These are phyloP conservation scores for Triticum timopheevii DNA, from an alignment of 176 grass and related monocot genomes.

Conservation along the genomic window DNA sequence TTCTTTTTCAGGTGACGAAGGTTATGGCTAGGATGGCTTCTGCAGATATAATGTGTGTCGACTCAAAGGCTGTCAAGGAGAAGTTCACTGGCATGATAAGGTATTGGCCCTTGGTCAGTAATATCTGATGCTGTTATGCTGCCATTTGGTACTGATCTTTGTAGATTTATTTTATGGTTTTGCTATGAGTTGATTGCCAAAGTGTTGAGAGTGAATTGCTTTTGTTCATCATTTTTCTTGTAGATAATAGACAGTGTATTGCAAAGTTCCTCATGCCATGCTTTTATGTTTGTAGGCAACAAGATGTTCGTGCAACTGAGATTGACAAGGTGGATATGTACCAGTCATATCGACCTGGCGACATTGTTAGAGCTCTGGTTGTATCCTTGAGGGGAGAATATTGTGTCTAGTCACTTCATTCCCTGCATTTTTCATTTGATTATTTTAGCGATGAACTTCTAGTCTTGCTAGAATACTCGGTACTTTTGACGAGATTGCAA, in stretches of 20 bases:
- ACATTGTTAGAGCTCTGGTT: slow-evolving; percentile 50
- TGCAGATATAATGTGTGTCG: slow-evolving; percentile 91
- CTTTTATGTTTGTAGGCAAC: slow-evolving; percentile 58
- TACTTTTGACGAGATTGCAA: slow-evolving; percentile 24
- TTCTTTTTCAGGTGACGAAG: slow-evolving; percentile 66
- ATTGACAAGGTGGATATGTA: slow-evolving; percentile 98
- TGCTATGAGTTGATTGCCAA: neutral
- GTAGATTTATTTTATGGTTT: neutral
- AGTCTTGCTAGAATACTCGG: slow-evolving; percentile 3
- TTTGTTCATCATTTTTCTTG: neutral
- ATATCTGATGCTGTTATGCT: neutral
- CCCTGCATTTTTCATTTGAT: neutral
- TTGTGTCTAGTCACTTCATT: too few relatives aligned
- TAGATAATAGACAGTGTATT: neutral
- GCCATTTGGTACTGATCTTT: neutral
- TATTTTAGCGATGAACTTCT: neutral
- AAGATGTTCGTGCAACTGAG: slow-evolving; percentile 98
- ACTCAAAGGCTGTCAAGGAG: slow-evolving; percentile 83
- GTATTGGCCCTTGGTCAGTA: slow-evolving; percentile 24
- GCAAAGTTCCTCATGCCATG: neutral
- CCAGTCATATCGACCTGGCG: slow-evolving; percentile 75
- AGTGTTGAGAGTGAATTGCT: neutral
- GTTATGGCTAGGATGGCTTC: slow-evolving; percentile 76
- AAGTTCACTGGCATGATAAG: slow-evolving; percentile 97
- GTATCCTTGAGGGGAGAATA: slow-evolving; percentile 34